phyloP scores from a whole-genome alignment of 2,329 filamentous ascomycete species.

The Colletotrichum sp. region DNA sequence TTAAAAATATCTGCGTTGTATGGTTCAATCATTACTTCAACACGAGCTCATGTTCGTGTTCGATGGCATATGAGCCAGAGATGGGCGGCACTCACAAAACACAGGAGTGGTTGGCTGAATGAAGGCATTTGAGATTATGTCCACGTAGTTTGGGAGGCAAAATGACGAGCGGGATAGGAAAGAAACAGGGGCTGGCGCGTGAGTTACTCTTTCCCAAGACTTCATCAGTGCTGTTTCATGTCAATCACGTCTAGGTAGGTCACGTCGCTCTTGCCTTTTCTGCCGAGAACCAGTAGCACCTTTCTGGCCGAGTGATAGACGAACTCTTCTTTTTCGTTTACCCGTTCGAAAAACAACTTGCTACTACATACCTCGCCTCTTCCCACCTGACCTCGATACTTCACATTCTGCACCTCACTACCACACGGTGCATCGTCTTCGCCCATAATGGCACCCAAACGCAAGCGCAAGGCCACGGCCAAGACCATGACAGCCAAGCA shows the following conservation, averaged over 20 bases:
- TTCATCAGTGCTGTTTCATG: neutral
- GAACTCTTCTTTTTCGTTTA: neutral
- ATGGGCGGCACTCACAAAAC: neutral
- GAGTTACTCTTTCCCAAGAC: neutral
- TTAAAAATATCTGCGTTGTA: neutral
- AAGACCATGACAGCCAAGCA: neutral
- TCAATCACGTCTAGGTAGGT: neutral
- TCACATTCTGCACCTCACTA: neutral
- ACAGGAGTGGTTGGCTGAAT: neutral
- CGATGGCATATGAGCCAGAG: neutral
- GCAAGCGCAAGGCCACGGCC: neutral
- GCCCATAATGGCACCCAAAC: neutral
- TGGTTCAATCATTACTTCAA: neutral
- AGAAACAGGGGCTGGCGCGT: neutral
- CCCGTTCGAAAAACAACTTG: neutral
- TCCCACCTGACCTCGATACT: neutral
- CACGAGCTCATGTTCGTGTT: neutral
- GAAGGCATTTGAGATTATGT: neutral
- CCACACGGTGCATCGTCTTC: neutral
- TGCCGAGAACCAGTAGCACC: neutral
- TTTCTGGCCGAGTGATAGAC: neutral
- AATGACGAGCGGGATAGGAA: neutral
- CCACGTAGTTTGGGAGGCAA: neutral
- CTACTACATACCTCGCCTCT: neutral
- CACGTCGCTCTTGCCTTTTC: neutral